These are phyloP conservation scores for Paracamarosporium sp. DNA, from an alignment of 2,329 filamentous ascomycete species.

Conservation along the genomic window DNA sequence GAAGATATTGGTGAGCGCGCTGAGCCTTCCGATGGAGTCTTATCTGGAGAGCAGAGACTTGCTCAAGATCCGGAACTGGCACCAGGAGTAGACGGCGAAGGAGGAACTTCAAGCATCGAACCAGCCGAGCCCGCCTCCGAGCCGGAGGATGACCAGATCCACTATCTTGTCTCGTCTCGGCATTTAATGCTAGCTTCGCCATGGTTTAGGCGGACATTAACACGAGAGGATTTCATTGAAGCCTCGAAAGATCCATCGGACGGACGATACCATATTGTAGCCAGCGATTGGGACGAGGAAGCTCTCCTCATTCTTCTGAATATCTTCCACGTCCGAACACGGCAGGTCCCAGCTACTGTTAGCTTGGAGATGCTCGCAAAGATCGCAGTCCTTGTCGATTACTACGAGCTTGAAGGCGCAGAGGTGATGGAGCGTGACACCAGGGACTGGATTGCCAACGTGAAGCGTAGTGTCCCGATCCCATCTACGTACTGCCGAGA, in stretches of 20 bases:
- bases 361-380: constrained; percentile 53
- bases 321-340: constrained; percentile 49
- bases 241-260: constrained; percentile 4
- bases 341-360: constrained; percentile 46
- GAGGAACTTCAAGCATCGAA: not conserved
- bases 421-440: constrained; percentile 54
- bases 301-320: constrained; percentile 53
- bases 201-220: constrained; percentile 5
- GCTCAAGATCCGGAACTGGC: constrained; percentile 2
- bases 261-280: constrained; percentile 12
- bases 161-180: constrained; percentile 9
- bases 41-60: constrained; percentile 2
- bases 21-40: constrained; percentile 6
- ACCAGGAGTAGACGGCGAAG: not conserved
- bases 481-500: constrained; percentile 21
- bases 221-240: constrained; percentile 5
- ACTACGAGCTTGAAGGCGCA: constrained; percentile 46
- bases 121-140: not conserved
- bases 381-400: constrained; percentile 53
- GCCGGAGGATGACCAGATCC: constrained; percentile 6
- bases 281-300: constrained; percentile 36
- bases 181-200: constrained; percentile 10
- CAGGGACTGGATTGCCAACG: constrained; percentile 48
- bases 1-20: not conserved
- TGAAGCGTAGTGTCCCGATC: constrained; percentile 9